A percentile compares a stretch with the other conserved stretches of the same genome.
These are phyloP conservation scores for Sugiyamaella qingdaonensis DNA, from an alignment of 805 yeast genomes.

Conservation along the genomic window DNA sequence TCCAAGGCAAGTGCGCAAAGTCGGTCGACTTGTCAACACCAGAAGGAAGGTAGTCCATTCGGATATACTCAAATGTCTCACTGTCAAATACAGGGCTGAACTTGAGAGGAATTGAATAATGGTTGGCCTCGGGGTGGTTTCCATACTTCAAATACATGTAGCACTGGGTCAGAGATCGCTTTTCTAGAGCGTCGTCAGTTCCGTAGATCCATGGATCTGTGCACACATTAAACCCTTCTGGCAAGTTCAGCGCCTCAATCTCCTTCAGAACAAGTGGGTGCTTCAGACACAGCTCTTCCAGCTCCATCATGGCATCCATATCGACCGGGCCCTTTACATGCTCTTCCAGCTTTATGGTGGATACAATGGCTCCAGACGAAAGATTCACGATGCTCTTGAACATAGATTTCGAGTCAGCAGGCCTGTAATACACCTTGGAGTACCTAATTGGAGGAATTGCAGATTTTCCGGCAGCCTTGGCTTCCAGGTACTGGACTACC, in stretches of 20 bases:
- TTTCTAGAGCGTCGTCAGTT: conserved; percentile 59
- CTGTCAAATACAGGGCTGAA: conserved; percentile 80
- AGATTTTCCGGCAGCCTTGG: conserved; percentile 48
- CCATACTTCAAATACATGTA: conserved; percentile 64
- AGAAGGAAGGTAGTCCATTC: conserved; percentile 68
- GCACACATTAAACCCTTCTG: conserved; percentile 49
- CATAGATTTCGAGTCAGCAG: conserved; percentile 41
- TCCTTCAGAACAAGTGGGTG: conserved; percentile 63
- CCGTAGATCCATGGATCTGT: conserved; percentile 84
- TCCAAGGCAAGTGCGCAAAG: conserved; percentile 4
- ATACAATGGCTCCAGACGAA: conserved; percentile 56
- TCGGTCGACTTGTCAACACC: conserved; percentile 35
- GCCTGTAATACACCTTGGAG: conserved; percentile 39
- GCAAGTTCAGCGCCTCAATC: conserved; percentile 62
- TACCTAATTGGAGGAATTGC: conserved; percentile 61
- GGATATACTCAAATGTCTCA: conserved; percentile 62
- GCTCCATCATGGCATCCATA: conserved; percentile 56
- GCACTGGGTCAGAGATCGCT: conserved; percentile 47
- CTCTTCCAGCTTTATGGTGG: conserved; percentile 48
- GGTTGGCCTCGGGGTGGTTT: conserved; percentile 28
- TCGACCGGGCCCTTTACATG: conserved; percentile 65
- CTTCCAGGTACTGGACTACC: conserved; percentile 59
- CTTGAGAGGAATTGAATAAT: conserved; percentile 65
- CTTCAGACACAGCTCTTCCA: conserved; percentile 47
- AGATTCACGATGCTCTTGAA: conserved; percentile 69